Evolutionary conservation across 768 basidiomycete genomes (phyloP).

Genomic region (Leccinellum rugosiceps): DNA sequence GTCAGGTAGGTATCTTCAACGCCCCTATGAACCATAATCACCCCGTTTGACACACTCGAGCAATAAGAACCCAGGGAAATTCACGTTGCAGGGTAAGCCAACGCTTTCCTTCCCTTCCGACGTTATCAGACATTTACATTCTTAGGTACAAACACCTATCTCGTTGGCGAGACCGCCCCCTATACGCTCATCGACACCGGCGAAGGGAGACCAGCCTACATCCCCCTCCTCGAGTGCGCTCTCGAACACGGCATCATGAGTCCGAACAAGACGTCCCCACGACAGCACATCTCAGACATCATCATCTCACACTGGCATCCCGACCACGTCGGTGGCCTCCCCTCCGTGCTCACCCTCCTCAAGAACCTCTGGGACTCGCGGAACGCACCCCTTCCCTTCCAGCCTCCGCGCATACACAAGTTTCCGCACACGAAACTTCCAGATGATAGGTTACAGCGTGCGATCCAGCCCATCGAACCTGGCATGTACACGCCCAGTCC

Average conservation of each 20-base stretch:
- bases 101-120: too few species aligned
- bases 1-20: constrained; percentile 56
- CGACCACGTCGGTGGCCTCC: constrained; percentile 82
- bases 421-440: constrained; percentile 41
- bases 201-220: constrained; percentile 68
- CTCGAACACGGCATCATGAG: constrained; percentile 44
- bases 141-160: constrained; percentile 86
- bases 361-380: constrained; percentile 57
- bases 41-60: neutral
- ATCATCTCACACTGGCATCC: constrained; percentile 88
- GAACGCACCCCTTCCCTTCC: constrained; percentile 45
- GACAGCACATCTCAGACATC: constrained; percentile 73
- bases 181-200: constrained; percentile 83
- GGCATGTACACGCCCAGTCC: constrained; percentile 46
- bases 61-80: constrained; percentile 79
- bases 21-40: neutral
- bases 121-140: too few species aligned
- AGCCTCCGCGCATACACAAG: constrained; percentile 75
- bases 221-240: constrained; percentile 60
- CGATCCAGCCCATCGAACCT: constrained; percentile 36
- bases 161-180: constrained; percentile 67
- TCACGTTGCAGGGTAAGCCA: constrained; percentile 73
- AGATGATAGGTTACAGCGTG: constrained; percentile 34
- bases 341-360: constrained; percentile 64
- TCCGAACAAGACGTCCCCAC: neutral